Base-by-base conservation (phyloP, 192 early-diverging fungal species). In the Martensiomyces pterosporus region DNA sequence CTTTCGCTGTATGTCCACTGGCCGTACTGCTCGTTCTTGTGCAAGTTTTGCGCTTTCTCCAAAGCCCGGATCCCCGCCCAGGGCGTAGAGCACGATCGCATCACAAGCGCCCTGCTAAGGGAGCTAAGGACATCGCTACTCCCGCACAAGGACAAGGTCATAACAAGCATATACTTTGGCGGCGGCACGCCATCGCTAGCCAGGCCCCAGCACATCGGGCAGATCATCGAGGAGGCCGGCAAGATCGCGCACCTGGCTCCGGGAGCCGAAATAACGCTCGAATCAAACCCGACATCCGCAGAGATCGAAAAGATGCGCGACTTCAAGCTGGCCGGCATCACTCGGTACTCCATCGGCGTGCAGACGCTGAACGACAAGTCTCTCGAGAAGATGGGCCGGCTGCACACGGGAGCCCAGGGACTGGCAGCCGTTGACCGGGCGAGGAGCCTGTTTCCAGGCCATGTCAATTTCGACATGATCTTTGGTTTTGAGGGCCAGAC, bases 171-270 rank as follows among this genome's bases (percentile, higher is more conserved):
- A 18, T 77, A 79, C 49, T 79, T 82, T 72, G 80, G 80, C 51
- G 80, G 80, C 22, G 80, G 80, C 29, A 79, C 80, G 22, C 80
- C 80, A 10, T 65, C 64, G 39, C 57, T 81, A n/a, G 62, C 75
- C n/a, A 50, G 37, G n/a, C 67, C 67, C 1, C 33, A 17, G 12
- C 12, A 55, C 29, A 42, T 75, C 17, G 60, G 18, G 5, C 52
- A 18, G 38, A 68, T 60, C 27, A 63, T 71, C 23, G 46, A 61
- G 14, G 29, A 27, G 17, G 57, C 66, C 4, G 45, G 43, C 35
- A 19, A 24, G 23, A 21, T 61, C 29, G 60, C 60, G 19, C 61
- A 53, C 4, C 49, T 75, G 40, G 51, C 49, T 0, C 19, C 34
- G 9, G 47, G 54, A 13, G 59, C 65, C 17, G 70, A 81, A 44